Conservation (phyloP, 1,284 basidiomycete genomes). For the Coniophora puteana region DNA sequence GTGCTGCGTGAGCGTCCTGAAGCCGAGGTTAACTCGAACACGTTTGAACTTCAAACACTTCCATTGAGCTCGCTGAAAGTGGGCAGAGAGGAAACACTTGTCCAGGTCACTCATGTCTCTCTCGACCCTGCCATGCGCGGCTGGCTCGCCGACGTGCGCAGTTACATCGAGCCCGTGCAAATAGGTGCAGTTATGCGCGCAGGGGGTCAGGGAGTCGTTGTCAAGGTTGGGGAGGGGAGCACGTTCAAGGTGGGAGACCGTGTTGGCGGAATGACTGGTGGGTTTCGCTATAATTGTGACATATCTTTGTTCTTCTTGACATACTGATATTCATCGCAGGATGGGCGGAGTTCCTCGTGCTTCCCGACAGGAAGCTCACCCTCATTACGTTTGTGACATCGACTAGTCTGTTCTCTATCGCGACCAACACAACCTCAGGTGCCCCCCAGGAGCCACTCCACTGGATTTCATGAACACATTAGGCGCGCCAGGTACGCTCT, state of each 20-base stretch:
- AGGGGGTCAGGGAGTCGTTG: constrained; percentile 63
- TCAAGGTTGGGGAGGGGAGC: constrained; percentile 53
- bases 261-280: constrained; percentile 59
- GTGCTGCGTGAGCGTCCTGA: constrained; percentile 73
- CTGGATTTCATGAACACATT: constrained; percentile 80
- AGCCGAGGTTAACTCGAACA: constrained; percentile 60
- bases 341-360: constrained; percentile 75
- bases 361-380: constrained; percentile 50
- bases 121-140: constrained; percentile 86
- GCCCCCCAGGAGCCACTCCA: constrained; percentile 50
- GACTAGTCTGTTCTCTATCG: constrained; percentile 1
- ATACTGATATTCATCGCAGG: constrained; percentile 36
- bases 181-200: constrained; percentile 86
- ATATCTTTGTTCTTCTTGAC: not conserved
- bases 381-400: constrained; percentile 34
- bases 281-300: constrained; percentile 16
- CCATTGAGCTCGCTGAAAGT: constrained; percentile 51
- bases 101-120: constrained; percentile 73
- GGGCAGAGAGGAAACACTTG: constrained; percentile 57
- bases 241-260: constrained; percentile 61
- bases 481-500: constrained; percentile 57
- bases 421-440: constrained; percentile 30
- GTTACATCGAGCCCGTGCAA: constrained; percentile 70
- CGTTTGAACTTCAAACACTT: constrained; percentile 63
- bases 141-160: constrained; percentile 70